Percentiles rank a stretch among this genome's conserved stretches.
Evolutionary conservation across 2,329 filamentous ascomycete species (phyloP).

Genomic region (Ceratocystis colombiana): DNA sequence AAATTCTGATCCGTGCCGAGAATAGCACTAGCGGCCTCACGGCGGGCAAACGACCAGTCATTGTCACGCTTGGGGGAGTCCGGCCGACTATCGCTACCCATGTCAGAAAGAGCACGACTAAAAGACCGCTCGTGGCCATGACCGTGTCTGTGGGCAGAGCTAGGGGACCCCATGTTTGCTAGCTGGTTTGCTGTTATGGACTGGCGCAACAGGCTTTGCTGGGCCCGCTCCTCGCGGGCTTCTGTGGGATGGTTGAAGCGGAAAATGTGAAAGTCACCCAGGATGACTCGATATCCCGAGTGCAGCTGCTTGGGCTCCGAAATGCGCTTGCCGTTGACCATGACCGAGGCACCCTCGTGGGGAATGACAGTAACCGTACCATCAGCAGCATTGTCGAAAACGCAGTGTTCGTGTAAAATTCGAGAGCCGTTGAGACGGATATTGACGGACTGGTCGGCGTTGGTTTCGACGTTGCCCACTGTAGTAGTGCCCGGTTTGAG

Average conservation of each 20-base stretch:
- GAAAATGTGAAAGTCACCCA: constrained; percentile 98
- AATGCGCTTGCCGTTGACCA: constrained; percentile 92
- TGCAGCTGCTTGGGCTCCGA: constrained; percentile 75
- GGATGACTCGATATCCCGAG: constrained; percentile 87
- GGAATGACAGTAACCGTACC: constrained; percentile 88
- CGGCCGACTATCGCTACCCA: constrained; percentile 59
- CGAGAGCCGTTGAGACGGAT: constrained; percentile 89
- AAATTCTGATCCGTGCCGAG: constrained; percentile 88
- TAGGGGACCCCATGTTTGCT: constrained; percentile 36
- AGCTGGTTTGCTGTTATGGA: constrained; percentile 58
- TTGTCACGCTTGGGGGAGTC: constrained; percentile 72
- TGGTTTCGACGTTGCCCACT: constrained; percentile 86
- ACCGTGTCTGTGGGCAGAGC: constrained; percentile 38
- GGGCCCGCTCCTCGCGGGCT: constrained; percentile 80
- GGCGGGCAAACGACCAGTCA: constrained; percentile 87
- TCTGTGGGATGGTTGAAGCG: constrained; percentile 97
- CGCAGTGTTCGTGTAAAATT: constrained; percentile 86
- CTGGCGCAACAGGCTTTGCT: constrained; percentile 53
- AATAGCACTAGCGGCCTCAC: constrained; percentile 86
- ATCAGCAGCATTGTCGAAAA: constrained; percentile 77
- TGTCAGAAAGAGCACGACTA: constrained; percentile 69
- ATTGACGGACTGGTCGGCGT: constrained; percentile 63
- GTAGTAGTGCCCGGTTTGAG: constrained; percentile 90
- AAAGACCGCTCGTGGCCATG: constrained; percentile 60
- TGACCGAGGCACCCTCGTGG: constrained; percentile 83